Base-by-base conservation (phyloP, 495 filamentous ascomycete genomes). In the Bathelium albidoporum region DNA sequence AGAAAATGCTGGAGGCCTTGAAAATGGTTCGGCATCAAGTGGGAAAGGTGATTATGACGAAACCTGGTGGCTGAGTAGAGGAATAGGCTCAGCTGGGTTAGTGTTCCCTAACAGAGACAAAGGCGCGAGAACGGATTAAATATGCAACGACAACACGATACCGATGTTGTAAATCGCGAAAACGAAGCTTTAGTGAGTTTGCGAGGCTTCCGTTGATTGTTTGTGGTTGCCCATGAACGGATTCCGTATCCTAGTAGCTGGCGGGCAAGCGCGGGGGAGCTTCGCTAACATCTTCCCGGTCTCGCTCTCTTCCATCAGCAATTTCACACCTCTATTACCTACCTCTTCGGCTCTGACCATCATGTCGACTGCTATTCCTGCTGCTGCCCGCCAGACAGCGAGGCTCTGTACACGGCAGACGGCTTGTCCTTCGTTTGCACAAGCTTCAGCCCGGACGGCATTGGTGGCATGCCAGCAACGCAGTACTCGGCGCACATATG, bases 401-500 rank as follows among this genome's bases (percentile, higher is more conserved):
- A 55, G 49, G 49, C 24, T 55, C 24, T 55, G 49, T 16, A 11
- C 24, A 9, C 20, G 24, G 5, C 49, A 55, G 24, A 55, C 9
- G 9, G 24, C 16, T 55, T 24, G 20, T 16, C 49, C 9, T 3
- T 1, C 49, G 20, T 29, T 55, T 55, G 24, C 24, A 9, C 20
- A 20, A 29, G 24, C 49, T 11, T 12, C 49, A 9, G 49, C 22
- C 29, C 20, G 49, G 24, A 7, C 2, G 16, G 49, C 16, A 7
- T 9, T 24, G 7, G 29, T 20, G 9, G 20, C 49, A 55, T n/a
- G 22, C 7, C 24, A n/a, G 24, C 49, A 55, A 29, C 20, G 49
- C 11, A 11, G 9, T 24, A 3, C 7, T 72, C 65, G 73, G 63
- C 82, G 91, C 65, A 78, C 75, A 68, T 97, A 95, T 79, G 91